Evolutionary conservation across 2,329 filamentous ascomycete species (phyloP).

Genomic region (Beauveria varroae): DNA sequence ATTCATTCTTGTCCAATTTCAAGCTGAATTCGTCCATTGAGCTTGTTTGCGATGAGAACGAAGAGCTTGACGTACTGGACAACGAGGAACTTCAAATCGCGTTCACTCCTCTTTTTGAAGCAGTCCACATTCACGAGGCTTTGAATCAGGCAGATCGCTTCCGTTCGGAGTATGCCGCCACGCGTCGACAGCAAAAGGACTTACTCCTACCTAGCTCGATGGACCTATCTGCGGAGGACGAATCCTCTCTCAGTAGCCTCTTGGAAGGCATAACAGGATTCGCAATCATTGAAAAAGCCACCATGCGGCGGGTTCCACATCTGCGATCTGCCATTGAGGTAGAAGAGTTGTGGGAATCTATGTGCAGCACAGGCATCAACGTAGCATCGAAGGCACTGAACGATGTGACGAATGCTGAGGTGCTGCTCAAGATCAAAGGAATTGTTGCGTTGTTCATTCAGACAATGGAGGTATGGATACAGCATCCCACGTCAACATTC

Average conservation of each 20-base stretch:
- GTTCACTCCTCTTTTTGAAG: conserved; percentile 90
- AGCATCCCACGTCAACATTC: conserved; percentile 63
- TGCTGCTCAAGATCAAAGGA: conserved; percentile 89
- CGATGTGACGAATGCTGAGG: conserved; percentile 79
- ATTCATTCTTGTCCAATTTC: conserved; percentile 71
- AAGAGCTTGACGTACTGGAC: conserved; percentile 91
- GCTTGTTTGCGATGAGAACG: conserved; percentile 86
- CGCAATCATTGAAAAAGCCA: conserved; percentile 91
- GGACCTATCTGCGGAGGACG: conserved; percentile 73
- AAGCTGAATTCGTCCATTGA: conserved; percentile 95
- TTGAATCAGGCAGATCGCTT: conserved; percentile 90
- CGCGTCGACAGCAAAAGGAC: conserved; percentile 85
- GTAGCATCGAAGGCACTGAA: conserved; percentile 74
- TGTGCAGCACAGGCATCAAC: conserved; percentile 81
- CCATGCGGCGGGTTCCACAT: conserved; percentile 78
- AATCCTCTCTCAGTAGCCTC: conserved; percentile 77
- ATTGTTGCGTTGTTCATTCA: conserved; percentile 92
- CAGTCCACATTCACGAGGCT: conserved; percentile 91
- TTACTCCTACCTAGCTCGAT: conserved; percentile 72
- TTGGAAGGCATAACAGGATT: conserved; percentile 94
- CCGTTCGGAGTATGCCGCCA: conserved; percentile 83
- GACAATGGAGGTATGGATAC: conserved; percentile 75
- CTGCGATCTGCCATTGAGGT: conserved; percentile 79
- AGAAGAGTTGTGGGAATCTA: conserved; percentile 97
- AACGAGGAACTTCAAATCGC: conserved; percentile 94